Evolutionary conservation across 768 basidiomycete species (phyloP).

Genomic region (Porphyrellus cyaneotinctus): DNA sequence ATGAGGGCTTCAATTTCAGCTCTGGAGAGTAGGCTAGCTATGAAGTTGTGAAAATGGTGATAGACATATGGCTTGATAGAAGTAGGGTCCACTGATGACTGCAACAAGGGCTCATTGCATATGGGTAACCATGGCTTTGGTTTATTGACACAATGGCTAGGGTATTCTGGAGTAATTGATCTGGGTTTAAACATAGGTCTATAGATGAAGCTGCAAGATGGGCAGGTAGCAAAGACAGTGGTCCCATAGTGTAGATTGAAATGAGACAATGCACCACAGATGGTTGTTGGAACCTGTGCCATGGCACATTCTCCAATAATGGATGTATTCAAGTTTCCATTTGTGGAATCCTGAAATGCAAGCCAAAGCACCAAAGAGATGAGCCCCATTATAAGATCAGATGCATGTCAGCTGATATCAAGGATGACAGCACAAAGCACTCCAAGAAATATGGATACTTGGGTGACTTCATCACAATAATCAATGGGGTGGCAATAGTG

Average conservation of each 20-base stretch:
- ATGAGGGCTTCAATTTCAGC: neutral
- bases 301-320: neutral
- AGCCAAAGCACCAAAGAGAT: neutral
- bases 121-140: neutral
- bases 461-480: no score
- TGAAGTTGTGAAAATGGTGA: neutral
- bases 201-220: neutral
- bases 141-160: neutral
- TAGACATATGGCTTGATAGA: constrained; percentile 7
- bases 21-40: neutral
- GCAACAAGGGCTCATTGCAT: neutral
- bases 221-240: neutral
- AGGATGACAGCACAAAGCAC: neutral
- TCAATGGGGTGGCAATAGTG: no score
- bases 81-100: neutral
- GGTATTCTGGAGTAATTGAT: neutral
- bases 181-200: neutral
- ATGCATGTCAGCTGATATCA: neutral
- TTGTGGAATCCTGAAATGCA: neutral
- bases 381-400: neutral
- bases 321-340: neutral
- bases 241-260: neutral
- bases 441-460: no score
- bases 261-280: neutral
- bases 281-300: neutral